These are phyloP conservation scores for Uronychia binucleata DNA, from an alignment of 73 alveolate genomes.

Conservation along the genomic window DNA sequence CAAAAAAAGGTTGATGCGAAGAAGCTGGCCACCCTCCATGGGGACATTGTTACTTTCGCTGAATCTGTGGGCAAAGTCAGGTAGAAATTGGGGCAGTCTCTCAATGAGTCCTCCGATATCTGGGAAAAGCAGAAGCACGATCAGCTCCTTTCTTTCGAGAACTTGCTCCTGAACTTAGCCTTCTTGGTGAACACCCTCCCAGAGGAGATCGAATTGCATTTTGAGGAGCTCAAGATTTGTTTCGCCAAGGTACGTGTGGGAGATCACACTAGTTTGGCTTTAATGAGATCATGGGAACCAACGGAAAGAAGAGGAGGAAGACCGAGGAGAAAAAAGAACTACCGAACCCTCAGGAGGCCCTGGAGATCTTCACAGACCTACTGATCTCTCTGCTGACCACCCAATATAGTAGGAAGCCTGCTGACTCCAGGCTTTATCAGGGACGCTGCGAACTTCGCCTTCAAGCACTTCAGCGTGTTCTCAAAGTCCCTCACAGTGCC, in stretches of 20 bases:
- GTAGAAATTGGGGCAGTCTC: no score
- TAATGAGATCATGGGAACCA: background rate
- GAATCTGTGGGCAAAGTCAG: no score
- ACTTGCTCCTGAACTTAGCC: background rate
- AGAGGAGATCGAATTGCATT: background rate
- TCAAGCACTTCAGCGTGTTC: background rate
- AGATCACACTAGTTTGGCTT: background rate
- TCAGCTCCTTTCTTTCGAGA: background rate
- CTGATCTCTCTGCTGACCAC: background rate
- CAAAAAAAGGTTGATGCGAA: background rate
- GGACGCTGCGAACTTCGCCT: background rate
- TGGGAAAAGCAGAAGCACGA: background rate
- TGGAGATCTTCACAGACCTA: background rate
- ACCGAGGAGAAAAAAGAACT: background rate
- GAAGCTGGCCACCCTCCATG: background rate
- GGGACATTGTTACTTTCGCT: background rate
- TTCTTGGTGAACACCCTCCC: background rate
- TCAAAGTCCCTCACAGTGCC: background rate
- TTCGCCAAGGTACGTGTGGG: background rate
- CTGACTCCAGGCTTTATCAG: background rate
- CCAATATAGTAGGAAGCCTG: background rate
- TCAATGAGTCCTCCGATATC: background rate
- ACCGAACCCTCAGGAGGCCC: background rate
- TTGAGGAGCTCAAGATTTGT: background rate
- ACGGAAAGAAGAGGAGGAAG: background rate